phyloP scores from a whole-genome alignment of 768 basidiomycete species.

The Lepiota brunneoincarnata region DNA sequence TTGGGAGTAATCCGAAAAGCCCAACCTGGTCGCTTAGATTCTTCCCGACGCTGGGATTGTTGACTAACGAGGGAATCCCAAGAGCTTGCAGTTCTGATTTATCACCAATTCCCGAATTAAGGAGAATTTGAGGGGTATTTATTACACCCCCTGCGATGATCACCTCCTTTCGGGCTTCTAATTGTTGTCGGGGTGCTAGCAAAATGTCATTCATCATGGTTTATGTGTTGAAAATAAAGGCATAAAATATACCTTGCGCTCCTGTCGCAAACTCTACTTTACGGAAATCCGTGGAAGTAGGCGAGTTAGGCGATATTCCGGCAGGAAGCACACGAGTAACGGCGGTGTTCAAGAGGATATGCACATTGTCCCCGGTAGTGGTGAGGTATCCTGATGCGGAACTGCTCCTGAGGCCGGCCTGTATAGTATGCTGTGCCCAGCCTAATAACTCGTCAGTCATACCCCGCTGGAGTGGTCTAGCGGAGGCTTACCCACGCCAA shows the following conservation, averaged over 20 bases:
- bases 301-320: not conserved
- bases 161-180: slow-evolving; percentile 24
- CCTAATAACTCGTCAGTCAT: slow-evolving; percentile 1
- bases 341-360: slow-evolving; percentile 17
- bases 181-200: no score
- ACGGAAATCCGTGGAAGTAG: slow-evolving; percentile 7
- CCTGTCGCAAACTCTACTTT: slow-evolving; percentile 15
- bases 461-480: not conserved
- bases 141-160: slow-evolving; percentile 29
- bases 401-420: slow-evolving; percentile 8
- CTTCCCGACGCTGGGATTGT: slow-evolving; percentile 18
- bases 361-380: slow-evolving; percentile 18
- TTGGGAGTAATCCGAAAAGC: not conserved
- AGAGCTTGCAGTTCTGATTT: slow-evolving; percentile 6
- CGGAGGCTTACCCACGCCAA: slow-evolving; percentile 38
- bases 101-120: slow-evolving; percentile 22
- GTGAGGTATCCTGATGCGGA: slow-evolving; percentile 11
- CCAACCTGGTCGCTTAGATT: slow-evolving; percentile 16
- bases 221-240: no score
- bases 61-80: slow-evolving; percentile 10
- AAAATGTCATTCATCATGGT: no score
- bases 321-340: slow-evolving; percentile 17
- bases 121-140: slow-evolving; percentile 23
- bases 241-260: not conserved
- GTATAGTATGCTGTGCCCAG: slow-evolving; percentile 3